Conservation (phyloP, 176 grass and related monocot genomes). For the Urochloa ruziziensis region DNA sequence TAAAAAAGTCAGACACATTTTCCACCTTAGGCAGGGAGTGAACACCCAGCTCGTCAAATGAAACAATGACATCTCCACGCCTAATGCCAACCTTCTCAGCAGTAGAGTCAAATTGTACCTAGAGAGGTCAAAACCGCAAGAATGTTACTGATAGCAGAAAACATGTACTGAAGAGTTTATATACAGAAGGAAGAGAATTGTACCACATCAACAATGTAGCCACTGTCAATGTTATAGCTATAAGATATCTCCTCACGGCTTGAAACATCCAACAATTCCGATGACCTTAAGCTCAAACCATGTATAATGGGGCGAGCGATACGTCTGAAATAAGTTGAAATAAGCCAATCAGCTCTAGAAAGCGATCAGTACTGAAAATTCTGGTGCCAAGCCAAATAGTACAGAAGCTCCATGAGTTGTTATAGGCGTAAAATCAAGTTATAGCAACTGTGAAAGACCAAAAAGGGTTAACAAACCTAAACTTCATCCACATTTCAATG, state of each 20-base stretch:
- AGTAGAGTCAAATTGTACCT: neutral
- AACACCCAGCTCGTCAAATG: neutral
- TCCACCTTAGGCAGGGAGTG: neutral
- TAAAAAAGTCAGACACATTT: too few relatives aligned
- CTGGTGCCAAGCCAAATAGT: neutral
- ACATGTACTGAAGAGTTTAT: neutral
- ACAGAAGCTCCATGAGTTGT: too few relatives aligned
- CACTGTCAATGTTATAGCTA: neutral
- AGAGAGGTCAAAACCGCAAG: neutral
- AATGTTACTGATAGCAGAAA: neutral
- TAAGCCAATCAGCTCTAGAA: neutral
- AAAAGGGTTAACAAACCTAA: neutral
- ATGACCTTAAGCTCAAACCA: neutral
- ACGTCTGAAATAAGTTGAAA: neutral
- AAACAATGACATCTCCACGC: slow-evolving; percentile 14
- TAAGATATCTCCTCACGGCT: neutral
- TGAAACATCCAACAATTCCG: neutral
- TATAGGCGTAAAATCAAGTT: neutral
- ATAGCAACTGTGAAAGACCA: neutral
- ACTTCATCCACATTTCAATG: slow-evolving; percentile 7
- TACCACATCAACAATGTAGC: neutral
- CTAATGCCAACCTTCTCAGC: slow-evolving; percentile 5
- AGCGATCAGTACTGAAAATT: too few relatives aligned
- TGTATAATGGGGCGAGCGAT: neutral
- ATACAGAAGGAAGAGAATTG: neutral